Conservation (phyloP, 768 basidiomycete species). For the Thelephora aurantiotincta region DNA sequence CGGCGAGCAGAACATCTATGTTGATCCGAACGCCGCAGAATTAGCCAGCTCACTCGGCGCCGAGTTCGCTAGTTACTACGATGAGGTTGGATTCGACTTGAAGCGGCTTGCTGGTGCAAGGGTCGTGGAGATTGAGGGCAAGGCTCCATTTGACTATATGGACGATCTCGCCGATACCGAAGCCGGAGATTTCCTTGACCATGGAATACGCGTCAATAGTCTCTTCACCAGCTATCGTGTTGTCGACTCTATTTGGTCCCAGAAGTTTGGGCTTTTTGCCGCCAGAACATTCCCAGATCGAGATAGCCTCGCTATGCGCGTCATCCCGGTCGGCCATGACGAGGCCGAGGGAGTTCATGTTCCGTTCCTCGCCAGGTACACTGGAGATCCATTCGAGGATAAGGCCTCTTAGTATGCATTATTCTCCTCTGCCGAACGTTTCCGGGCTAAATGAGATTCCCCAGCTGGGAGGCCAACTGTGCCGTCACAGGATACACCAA, state of each 20-base stretch:
- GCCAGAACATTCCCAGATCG: no score
- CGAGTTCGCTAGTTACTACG: constrained; percentile 30
- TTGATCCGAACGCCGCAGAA: constrained; percentile 40
- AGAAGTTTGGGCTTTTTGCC: no score
- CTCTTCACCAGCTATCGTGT: constrained; percentile 48
- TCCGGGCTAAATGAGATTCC: no score
- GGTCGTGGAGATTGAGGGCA: constrained; percentile 38
- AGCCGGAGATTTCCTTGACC: constrained; percentile 52
- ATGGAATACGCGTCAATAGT: constrained; percentile 47
- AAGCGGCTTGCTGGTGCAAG: constrained; percentile 44
- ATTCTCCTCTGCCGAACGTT: not conserved
- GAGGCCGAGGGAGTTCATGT: constrained; percentile 33
- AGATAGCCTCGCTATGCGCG: no score
- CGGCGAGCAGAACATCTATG: no score
- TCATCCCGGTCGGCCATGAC: constrained; percentile 32
- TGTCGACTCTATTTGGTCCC: no score
- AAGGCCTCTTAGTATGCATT: constrained; percentile 31
- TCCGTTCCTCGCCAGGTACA: constrained; percentile 36
- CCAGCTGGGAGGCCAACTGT: constrained; percentile 48
- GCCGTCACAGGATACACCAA: constrained; percentile 36
- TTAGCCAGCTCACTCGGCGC: constrained; percentile 32
- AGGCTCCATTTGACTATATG: constrained; percentile 38
- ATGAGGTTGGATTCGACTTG: constrained; percentile 39
- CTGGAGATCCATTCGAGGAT: constrained; percentile 37
- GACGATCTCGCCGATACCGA: constrained; percentile 41